phyloP scores from a whole-genome alignment of 768 basidiomycete genomes.

The Mycena venus region DNA sequence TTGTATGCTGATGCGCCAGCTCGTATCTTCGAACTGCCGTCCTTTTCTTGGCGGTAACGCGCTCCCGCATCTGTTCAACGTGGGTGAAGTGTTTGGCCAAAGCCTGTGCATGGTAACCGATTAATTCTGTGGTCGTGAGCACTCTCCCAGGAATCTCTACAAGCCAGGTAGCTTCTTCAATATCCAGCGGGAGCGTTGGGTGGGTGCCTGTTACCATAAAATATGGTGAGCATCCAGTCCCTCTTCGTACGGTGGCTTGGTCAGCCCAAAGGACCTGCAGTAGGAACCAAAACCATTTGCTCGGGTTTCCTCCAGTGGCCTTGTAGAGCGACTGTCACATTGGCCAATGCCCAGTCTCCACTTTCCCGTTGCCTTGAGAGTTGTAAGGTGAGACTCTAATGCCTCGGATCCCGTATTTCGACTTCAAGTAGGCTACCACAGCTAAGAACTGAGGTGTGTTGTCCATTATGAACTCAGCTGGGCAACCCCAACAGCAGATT shows the following conservation, averaged over 20 bases:
- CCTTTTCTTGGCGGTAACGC: slow-evolving; percentile 26
- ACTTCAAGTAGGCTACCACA: no score
- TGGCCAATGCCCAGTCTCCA: slow-evolving; percentile 46
- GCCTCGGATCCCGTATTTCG: no score
- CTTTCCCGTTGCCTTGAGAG: slow-evolving; percentile 55
- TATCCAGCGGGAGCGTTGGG: slow-evolving; percentile 44
- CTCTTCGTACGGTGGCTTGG: slow-evolving; percentile 38
- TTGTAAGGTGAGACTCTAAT: no score
- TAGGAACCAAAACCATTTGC: no score
- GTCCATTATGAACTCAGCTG: slow-evolving; percentile 40
- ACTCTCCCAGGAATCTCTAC: slow-evolving; percentile 32
- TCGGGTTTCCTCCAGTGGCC: slow-evolving; percentile 40
- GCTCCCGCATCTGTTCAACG: slow-evolving; percentile 32
- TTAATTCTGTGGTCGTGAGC: slow-evolving; percentile 35
- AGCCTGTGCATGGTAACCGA: no score
- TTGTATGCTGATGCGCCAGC: slow-evolving; percentile 6
- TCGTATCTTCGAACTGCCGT: slow-evolving; percentile 35
- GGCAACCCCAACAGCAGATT: no score
- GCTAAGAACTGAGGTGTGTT: no score
- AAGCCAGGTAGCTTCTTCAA: slow-evolving; percentile 43
- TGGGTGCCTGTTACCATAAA: slow-evolving; percentile 48
- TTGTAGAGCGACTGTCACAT: slow-evolving; percentile 41
- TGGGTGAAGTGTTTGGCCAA: slow-evolving; percentile 32
- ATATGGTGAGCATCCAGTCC: slow-evolving; percentile 45
- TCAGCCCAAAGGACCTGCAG: no score